A percentile compares a stretch with the other conserved stretches of the same genome.
phyloP scores from a whole-genome alignment of 495 filamentous ascomycete species.

The Penicillium fimorum region DNA sequence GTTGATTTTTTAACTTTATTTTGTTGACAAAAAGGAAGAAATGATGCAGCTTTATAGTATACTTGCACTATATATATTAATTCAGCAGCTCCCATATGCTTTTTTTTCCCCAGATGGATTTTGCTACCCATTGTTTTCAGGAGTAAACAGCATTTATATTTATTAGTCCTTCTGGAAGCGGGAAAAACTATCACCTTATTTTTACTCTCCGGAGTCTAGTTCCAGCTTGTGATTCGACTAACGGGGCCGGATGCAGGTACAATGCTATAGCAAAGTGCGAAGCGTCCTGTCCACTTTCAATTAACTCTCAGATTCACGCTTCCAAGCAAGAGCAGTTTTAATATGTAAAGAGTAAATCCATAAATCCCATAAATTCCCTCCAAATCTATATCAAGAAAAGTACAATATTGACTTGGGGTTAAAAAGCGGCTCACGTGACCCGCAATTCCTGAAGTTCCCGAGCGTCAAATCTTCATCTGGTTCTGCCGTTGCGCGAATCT shows the following conservation, averaged over 20 bases:
- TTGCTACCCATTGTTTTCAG: not conserved
- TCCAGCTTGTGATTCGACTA: not conserved
- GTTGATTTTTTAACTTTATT: too few species aligned
- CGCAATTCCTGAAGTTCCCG: conserved; percentile 46
- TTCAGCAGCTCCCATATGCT: not conserved
- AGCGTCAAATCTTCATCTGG: conserved; percentile 45
- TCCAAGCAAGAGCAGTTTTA: not conserved
- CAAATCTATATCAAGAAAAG: not conserved
- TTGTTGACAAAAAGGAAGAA: too few species aligned
- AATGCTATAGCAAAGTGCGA: not conserved
- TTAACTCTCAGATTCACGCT: not conserved
- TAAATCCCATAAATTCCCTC: not conserved
- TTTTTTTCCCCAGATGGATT: not conserved
- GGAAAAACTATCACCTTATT: not conserved
- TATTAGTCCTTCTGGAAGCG: not conserved
- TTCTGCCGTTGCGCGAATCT: conserved; percentile 43
- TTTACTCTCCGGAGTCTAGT: not conserved
- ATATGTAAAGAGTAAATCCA: not conserved
- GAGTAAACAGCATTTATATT: not conserved
- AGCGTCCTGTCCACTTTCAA: not conserved
- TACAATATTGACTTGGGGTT: conserved; percentile 3
- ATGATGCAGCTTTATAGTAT: too few species aligned
- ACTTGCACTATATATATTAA: not conserved
- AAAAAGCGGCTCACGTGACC: conserved; percentile 24
- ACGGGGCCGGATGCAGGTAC: not conserved